phyloP scores from a whole-genome alignment of 345 rosid genomes.

The Aquilaria yunnanensis region DNA sequence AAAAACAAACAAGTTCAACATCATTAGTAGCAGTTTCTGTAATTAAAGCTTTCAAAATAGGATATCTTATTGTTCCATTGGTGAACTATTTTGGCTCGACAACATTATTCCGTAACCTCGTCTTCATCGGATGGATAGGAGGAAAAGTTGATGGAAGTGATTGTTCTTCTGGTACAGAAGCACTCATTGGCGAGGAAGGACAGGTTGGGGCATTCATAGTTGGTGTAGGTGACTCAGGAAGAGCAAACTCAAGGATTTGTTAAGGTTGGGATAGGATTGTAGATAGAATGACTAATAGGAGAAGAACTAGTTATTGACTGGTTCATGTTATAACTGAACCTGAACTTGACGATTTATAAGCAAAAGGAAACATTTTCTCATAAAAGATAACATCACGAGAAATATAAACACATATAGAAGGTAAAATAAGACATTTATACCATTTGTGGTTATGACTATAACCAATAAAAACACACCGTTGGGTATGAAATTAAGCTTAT shows the following conservation, averaged over 20 bases:
- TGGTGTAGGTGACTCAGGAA: not conserved
- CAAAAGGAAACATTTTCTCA: not conserved
- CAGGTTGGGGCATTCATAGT: not conserved
- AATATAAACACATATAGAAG: not conserved
- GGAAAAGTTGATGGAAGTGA: too few species aligned
- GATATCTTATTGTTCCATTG: not conserved
- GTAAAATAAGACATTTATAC: not conserved
- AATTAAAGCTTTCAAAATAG: not conserved
- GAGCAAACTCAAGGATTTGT: not conserved
- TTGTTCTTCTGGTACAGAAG: too few species aligned
- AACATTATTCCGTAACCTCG: too few species aligned
- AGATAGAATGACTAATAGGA: not conserved
- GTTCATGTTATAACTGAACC: too few species aligned
- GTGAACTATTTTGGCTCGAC: not conserved
- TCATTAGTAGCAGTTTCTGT: not conserved
- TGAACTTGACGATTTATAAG: too few species aligned
- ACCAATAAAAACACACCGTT: not conserved
- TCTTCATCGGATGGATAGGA: too few species aligned
- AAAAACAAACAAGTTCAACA: not conserved
- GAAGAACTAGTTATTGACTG: not conserved
- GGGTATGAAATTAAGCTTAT: too few species aligned
- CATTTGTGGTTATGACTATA: not conserved
- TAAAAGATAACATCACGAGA: not conserved
- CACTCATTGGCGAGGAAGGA: too few species aligned
- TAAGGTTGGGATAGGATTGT: not conserved